Evolutionary conservation across 345 rosid genomes (phyloP).

Genomic region (Populus simonii): DNA sequence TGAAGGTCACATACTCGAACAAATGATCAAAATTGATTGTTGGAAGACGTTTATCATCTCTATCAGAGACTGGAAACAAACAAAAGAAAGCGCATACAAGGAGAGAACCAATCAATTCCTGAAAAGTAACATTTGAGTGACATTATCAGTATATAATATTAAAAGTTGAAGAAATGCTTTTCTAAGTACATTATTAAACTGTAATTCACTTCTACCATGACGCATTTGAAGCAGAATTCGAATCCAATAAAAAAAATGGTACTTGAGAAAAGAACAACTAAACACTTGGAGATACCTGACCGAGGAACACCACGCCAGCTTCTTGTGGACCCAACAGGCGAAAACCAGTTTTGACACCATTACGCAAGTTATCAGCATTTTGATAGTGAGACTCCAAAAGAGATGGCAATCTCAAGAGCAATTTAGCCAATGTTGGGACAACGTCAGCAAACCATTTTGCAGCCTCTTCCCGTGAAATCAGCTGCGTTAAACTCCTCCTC

Average conservation of each 20-base stretch:
- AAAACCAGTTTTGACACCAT: conserved; percentile 43
- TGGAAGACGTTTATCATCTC: conserved; percentile 65
- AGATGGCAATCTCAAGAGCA: conserved; percentile 61
- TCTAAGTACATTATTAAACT: neutral
- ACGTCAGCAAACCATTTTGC: conserved; percentile 62
- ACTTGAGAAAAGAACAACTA: neutral
- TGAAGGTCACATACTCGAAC: conserved; percentile 67
- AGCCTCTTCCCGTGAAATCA: conserved; percentile 45
- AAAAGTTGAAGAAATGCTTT: neutral
- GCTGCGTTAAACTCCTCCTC: conserved; percentile 31
- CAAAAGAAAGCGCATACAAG: conserved; percentile 83
- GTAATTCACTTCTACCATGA: neutral
- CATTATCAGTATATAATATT: conserved; percentile 3
- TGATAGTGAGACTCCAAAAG: conserved; percentile 66
- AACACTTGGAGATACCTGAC: conserved; percentile 47
- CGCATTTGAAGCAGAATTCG: neutral
- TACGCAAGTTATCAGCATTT: conserved; percentile 35
- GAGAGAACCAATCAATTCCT: conserved; percentile 84
- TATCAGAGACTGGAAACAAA: conserved; percentile 62
- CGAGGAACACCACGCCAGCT: conserved; percentile 71
- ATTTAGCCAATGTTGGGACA: conserved; percentile 59
- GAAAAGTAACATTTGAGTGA: conserved; percentile 24
- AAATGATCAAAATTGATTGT: conserved; percentile 75
- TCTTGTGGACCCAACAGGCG: conserved; percentile 60
- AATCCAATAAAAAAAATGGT: neutral